Evolutionary conservation across 2,329 filamentous ascomycete genomes (phyloP), one percentile per base, ranked within the genome.

Genomic region (Stemphylium lycopersici): DNA sequence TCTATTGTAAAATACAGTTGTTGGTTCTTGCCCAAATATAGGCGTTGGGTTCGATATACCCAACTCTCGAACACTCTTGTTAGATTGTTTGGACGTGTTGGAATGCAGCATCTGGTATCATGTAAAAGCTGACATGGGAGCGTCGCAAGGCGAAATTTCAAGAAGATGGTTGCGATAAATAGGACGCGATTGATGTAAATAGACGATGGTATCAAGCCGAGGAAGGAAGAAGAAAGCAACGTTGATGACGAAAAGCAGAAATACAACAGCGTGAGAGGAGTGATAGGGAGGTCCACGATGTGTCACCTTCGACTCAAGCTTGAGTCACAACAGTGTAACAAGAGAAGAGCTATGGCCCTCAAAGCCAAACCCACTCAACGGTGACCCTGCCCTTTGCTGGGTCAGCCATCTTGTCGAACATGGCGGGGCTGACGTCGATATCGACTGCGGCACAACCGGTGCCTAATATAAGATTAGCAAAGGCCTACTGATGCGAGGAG

Each of bases 361-460:
- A 72, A 12, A 83, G 59, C 81, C 81, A 84, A 45, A 78, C 76
- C 82, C 81, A 84, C 34, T 79, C 73, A 37, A 82, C 76, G 3
- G 57, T 56, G 4, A 83, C 81, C 43, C 81, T 74, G 0, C 82
- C 82, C 29, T 77, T 67, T 33, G 74, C 78, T 8, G 76, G 61
- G 49, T 79, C 68, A 1, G 81, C 81, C 42, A 84, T 67, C 44
- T 78, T 72, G 20, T 76, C 66, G 62, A 84, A 84, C 37, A 80
- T 79, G 12, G 76, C 66, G 22, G 76, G 73, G 10, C 78, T 81
- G 6, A 82, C 79, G 67, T 83, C 81, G 12, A 84, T 70, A 63
- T 83, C 81, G 20, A 74, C 78, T 6, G 76, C 73, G 54, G 73
- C 58, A 59, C 81, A 84, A 2, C 79, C 81, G 10, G 75, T 75